These are phyloP conservation scores for Pseudogymnoascus sp. DNA, from an alignment of 2,329 filamentous ascomycete genomes.

Conservation along the genomic window DNA sequence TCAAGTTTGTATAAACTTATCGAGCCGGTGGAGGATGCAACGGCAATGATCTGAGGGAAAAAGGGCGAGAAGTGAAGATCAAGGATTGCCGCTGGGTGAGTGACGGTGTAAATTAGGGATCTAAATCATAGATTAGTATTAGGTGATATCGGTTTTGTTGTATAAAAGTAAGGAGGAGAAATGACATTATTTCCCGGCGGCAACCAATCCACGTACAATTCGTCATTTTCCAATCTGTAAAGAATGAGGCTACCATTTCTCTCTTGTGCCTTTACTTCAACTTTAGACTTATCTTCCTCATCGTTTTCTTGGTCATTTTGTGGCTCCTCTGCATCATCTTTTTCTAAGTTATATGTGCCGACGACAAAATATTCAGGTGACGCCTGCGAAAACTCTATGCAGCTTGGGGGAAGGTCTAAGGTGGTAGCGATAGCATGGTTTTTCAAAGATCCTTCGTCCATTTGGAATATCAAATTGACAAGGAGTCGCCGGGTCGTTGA, in stretches of 20 bases:
- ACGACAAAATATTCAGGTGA: slow-evolving; percentile 63
- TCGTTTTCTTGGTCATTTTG: background rate
- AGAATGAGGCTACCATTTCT: slow-evolving; percentile 69
- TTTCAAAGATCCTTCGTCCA: slow-evolving; percentile 2
- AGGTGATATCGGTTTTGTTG: background rate
- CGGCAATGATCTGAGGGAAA: slow-evolving; percentile 52
- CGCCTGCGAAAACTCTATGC: slow-evolving; percentile 64
- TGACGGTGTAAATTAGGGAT: slow-evolving; percentile 48
- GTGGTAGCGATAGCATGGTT: slow-evolving; percentile 30
- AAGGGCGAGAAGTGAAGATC: slow-evolving; percentile 73
- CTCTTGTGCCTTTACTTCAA: slow-evolving; percentile 42
- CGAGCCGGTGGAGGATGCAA: slow-evolving; percentile 69
- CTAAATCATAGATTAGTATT: slow-evolving; percentile 31
- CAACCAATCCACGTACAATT: slow-evolving; percentile 45
- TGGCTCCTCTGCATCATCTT: slow-evolving; percentile 27
- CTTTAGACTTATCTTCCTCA: background rate
- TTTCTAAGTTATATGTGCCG: slow-evolving; percentile 75
- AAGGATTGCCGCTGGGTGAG: slow-evolving; percentile 66
- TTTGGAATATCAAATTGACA: slow-evolving; percentile 2
- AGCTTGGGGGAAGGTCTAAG: slow-evolving; percentile 66
- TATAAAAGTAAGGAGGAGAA: slow-evolving; percentile 4
- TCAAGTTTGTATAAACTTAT: slow-evolving; percentile 56
- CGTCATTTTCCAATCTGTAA: slow-evolving; percentile 46
- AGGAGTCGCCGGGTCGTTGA: background rate
- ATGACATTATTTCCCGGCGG: background rate